A percentile compares a stretch with the other conserved stretches of the same genome.
phyloP scores from a whole-genome alignment of 2,329 filamentous ascomycete genomes.

The Sphaerulina populicola region DNA sequence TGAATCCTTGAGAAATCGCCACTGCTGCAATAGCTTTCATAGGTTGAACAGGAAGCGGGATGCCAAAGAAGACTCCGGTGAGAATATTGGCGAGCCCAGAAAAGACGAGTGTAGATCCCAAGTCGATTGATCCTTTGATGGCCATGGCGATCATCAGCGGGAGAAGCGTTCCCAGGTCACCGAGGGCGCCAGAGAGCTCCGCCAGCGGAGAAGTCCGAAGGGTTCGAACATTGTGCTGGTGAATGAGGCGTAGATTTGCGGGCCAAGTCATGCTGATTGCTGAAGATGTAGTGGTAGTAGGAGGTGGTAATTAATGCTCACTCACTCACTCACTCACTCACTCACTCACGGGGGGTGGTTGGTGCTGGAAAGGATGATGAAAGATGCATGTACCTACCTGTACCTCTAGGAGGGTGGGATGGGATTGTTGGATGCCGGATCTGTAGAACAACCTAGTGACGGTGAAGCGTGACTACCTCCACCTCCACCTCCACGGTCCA shows the following conservation, averaged over 20 bases:
- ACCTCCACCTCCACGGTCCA: too few relatives aligned
- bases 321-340: neutral
- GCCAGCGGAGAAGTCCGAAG: constrained; percentile 51
- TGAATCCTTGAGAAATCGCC: constrained; percentile 63
- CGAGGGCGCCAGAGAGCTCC: constrained; percentile 81
- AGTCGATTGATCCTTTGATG: constrained; percentile 65
- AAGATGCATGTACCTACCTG: too few relatives aligned
- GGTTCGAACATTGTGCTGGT: constrained; percentile 48
- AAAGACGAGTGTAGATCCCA: constrained; percentile 78
- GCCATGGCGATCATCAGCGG: constrained; percentile 83
- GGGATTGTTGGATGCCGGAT: too few relatives aligned
- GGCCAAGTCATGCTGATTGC: constrained; percentile 9
- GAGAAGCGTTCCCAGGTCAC: constrained; percentile 81
- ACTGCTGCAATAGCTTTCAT: constrained; percentile 87
- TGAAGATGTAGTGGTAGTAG: neutral
- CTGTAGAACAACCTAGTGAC: constrained; percentile 9
- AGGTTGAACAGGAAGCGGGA: constrained; percentile 84
- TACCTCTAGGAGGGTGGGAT: too few relatives aligned
- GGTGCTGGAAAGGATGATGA: neutral
- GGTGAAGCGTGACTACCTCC: constrained; percentile 6
- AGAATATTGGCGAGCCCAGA: constrained; percentile 79
- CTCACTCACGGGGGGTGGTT: too few relatives aligned
- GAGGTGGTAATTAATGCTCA: too few relatives aligned
- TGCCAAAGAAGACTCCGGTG: constrained; percentile 74
- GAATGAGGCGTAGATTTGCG: constrained; percentile 25